Conservation (phyloP, 805 yeast genomes). For the Ogataea parapolymorpha region DNA sequence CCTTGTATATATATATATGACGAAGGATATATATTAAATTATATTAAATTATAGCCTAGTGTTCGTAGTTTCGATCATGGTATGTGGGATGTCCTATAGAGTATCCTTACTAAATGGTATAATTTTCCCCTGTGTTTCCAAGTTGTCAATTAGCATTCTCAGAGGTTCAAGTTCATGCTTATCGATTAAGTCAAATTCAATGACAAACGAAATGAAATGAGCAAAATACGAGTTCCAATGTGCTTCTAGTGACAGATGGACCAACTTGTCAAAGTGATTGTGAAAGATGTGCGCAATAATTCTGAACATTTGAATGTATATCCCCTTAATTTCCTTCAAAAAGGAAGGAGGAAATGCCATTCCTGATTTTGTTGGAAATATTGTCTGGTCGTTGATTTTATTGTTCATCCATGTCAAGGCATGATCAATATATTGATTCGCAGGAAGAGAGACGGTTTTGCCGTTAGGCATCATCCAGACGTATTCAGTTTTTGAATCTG, state of each 20-base stretch:
- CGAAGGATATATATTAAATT: not conserved
- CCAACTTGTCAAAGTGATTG: slow-evolving; percentile 89
- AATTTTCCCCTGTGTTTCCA: slow-evolving; percentile 86
- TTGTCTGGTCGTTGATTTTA: slow-evolving; percentile 82
- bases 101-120: slow-evolving; percentile 11
- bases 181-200: slow-evolving; percentile 81
- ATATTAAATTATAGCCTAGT: not conserved
- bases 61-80: not conserved
- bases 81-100: not conserved
- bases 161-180: slow-evolving; percentile 77
- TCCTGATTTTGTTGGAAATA: slow-evolving; percentile 90
- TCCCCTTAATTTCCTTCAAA: slow-evolving; percentile 76
- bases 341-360: slow-evolving; percentile 87
- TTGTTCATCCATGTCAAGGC: slow-evolving; percentile 87
- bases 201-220: slow-evolving; percentile 83
- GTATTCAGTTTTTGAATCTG: slow-evolving; percentile 89
- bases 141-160: slow-evolving; percentile 66
- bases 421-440: slow-evolving; percentile 87
- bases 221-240: slow-evolving; percentile 98
- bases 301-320: slow-evolving; percentile 88
- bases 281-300: slow-evolving; percentile 94
- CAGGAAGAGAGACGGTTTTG: slow-evolving; percentile 83
- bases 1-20: slow-evolving; percentile 8
- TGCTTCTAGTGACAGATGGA: slow-evolving; percentile 91
- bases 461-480: slow-evolving; percentile 74